A percentile compares a stretch with the other conserved stretches of the same genome.
These are phyloP conservation scores for Komagataella pastoris DNA, from an alignment of 805 yeast genomes.

Conservation along the genomic window DNA sequence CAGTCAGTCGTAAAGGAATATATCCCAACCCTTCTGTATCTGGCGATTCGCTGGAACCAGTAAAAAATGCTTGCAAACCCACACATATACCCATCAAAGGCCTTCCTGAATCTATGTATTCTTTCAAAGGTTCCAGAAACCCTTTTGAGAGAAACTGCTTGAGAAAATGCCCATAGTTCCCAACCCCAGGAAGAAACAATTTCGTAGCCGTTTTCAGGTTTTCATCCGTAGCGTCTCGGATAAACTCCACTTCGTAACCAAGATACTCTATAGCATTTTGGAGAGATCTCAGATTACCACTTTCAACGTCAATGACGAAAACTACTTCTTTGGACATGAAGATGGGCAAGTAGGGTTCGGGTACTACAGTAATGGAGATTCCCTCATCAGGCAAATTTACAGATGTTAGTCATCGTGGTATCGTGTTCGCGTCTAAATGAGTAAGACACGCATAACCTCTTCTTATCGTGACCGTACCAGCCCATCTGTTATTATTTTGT, in stretches of 20 bases:
- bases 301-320: constrained; percentile 83
- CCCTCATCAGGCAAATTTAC: background rate
- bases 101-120: constrained; percentile 63
- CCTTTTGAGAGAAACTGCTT: constrained; percentile 47
- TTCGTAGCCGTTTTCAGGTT: constrained; percentile 30
- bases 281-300: constrained; percentile 87
- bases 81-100: constrained; percentile 97
- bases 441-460: background rate
- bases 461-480: background rate
- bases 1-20: constrained; percentile 36
- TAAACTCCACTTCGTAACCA: constrained; percentile 56
- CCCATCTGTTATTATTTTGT: background rate
- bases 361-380: background rate
- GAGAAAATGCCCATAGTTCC: constrained; percentile 92
- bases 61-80: constrained; percentile 80
- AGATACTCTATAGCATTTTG: constrained; percentile 72
- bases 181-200: constrained; percentile 91
- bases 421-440: background rate
- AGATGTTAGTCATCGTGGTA: background rate
- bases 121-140: constrained; percentile 49
- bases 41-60: constrained; percentile 64
- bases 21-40: constrained; percentile 43
- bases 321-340: constrained; percentile 15
- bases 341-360: background rate
- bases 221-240: constrained; percentile 47